A percentile compares a stretch with the other conserved stretches of the same genome.
These are phyloP conservation scores for Blumeria hordei DNA, from an alignment of 2,329 filamentous ascomycete genomes.

Conservation along the genomic window DNA sequence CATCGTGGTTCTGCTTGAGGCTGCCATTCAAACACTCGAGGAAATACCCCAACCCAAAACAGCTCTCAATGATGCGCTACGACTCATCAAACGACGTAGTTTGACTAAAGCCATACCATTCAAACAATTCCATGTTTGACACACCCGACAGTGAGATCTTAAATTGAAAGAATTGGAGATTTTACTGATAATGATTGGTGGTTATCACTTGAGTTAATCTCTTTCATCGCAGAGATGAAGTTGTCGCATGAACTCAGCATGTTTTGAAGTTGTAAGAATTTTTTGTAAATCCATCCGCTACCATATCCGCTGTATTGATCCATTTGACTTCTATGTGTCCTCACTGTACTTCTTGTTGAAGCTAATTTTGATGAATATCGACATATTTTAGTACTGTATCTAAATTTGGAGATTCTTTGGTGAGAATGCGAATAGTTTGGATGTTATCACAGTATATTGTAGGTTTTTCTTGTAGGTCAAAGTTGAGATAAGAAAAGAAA, in stretches of 20 bases:
- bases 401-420: not conserved
- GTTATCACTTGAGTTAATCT: too few relatives aligned
- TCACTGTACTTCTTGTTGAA: not conserved
- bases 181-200: too few relatives aligned
- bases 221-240: not conserved
- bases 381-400: not conserved
- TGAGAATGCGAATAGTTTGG: not conserved
- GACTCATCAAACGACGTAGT: too few relatives aligned
- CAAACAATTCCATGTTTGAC: too few relatives aligned
- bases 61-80: too few relatives aligned
- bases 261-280: not conserved
- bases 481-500: not conserved
- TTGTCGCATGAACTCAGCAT: not conserved
- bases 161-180: too few relatives aligned
- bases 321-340: not conserved
- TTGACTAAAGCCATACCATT: too few relatives aligned
- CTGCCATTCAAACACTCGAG: too few relatives aligned
- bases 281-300: not conserved
- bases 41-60: too few relatives aligned
- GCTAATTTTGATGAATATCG: not conserved
- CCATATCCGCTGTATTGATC: not conserved
- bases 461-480: not conserved
- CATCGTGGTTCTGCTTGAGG: too few relatives aligned
- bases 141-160: too few relatives aligned
- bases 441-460: not conserved